Evolutionary conservation across 2,329 filamentous ascomycete species (phyloP).

Genomic region (Microsporum audouinii): DNA sequence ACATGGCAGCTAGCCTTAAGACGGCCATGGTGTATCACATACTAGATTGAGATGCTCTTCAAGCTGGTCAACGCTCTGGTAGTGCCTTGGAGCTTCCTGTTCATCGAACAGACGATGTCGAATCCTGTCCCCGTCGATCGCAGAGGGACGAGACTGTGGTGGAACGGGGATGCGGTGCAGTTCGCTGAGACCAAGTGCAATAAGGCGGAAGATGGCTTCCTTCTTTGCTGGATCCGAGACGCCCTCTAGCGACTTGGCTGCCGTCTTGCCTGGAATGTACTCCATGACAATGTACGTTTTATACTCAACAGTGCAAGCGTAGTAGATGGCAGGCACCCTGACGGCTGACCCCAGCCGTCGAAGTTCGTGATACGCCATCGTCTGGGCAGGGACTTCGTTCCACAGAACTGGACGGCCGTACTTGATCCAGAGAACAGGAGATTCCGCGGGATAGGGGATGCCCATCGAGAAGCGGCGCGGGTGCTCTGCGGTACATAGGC

Average conservation of each 20-base stretch:
- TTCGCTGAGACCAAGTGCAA: slow-evolving; percentile 13
- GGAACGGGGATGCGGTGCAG: slow-evolving; percentile 15
- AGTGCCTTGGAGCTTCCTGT: slow-evolving; percentile 10
- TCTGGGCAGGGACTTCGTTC: slow-evolving; percentile 5
- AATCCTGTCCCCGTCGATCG: background rate
- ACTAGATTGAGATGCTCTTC: slow-evolving; percentile 15
- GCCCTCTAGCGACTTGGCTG: background rate
- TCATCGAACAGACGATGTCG: slow-evolving; percentile 10
- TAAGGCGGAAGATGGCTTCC: slow-evolving; percentile 10
- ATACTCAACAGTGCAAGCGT: slow-evolving; percentile 3
- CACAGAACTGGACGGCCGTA: background rate
- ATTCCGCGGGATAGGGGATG: background rate
- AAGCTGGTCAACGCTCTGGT: slow-evolving; percentile 13
- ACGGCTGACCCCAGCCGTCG: background rate
- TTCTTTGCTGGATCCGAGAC: slow-evolving; percentile 1
- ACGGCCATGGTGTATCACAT: background rate
- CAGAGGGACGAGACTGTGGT: slow-evolving; percentile 3
- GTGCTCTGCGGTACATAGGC: background rate
- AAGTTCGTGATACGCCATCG: slow-evolving; percentile 6
- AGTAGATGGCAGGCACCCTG: slow-evolving; percentile 5
- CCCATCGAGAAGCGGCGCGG: background rate
- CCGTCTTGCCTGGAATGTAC: slow-evolving; percentile 8
- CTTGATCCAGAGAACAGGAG: slow-evolving; percentile 6
- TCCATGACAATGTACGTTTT: slow-evolving; percentile 10
- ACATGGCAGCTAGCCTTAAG: background rate